phyloP scores from a whole-genome alignment of 2,329 filamentous ascomycete species.

The Verticillium dahliae region DNA sequence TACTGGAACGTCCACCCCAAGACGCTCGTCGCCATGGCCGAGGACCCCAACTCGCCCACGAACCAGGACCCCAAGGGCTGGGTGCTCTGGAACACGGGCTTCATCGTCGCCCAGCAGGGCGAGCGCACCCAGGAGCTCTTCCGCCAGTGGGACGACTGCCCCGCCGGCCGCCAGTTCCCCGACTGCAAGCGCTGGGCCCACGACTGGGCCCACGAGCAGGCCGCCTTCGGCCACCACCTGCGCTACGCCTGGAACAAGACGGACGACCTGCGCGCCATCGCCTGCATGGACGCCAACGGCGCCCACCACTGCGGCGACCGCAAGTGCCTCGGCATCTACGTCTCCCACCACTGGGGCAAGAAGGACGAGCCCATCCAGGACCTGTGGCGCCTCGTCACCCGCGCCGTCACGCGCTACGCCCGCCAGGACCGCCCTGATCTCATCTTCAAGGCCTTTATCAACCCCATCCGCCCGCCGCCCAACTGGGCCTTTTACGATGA shows the following conservation, averaged over 20 bases:
- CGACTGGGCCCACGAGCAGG: conserved; percentile 21
- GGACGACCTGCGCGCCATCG: conserved; percentile 14
- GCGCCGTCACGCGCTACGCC: conserved; percentile 1
- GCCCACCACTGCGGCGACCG: conserved; percentile 14
- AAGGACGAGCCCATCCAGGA: conserved; percentile 12
- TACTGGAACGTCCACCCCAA: conserved; percentile 32
- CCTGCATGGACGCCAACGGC: conserved; percentile 18
- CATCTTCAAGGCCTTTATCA: conserved; percentile 3
- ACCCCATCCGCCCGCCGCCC: neutral
- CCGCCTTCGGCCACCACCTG: conserved; percentile 16
- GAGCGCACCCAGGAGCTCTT: conserved; percentile 10
- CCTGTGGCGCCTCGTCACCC: conserved; percentile 10
- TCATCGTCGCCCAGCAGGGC: conserved; percentile 30
- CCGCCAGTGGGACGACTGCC: conserved; percentile 10
- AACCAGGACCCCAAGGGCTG: conserved; percentile 28
- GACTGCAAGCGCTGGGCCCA: conserved; percentile 14
- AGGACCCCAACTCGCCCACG: conserved; percentile 30
- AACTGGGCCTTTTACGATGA: too few relatives aligned
- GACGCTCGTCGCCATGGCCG: conserved; percentile 36
- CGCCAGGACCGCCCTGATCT: neutral
- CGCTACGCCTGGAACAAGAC: conserved; percentile 17
- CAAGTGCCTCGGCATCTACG: conserved; percentile 15
- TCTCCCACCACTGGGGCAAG: conserved; percentile 18
- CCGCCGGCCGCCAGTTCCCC: conserved; percentile 9
- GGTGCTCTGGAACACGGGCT: conserved; percentile 32